Percentiles rank a stretch among this genome's conserved stretches.
Evolutionary conservation across 176 grass and related monocot genomes (phyloP).

Genomic region (Paspalum vaginatum): DNA sequence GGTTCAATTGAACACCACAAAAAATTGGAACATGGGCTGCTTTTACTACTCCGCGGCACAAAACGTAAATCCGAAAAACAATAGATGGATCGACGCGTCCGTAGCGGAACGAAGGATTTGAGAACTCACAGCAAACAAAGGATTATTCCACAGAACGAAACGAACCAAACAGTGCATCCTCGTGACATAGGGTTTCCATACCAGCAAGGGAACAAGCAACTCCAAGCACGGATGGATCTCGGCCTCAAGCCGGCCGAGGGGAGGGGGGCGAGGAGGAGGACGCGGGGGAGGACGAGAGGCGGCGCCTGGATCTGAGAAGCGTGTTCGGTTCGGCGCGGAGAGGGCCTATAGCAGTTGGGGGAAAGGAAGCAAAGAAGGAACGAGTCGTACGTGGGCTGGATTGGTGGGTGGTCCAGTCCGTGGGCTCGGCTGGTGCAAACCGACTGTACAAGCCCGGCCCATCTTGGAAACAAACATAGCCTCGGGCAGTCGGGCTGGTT

Average conservation of each 20-base stretch:
- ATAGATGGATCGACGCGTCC: neutral
- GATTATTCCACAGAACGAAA: neutral
- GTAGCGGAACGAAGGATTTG: neutral
- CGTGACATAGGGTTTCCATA: neutral
- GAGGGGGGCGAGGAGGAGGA: neutral
- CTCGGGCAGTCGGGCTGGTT: too few relatives aligned
- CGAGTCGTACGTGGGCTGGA: neutral
- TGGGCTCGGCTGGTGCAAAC: neutral
- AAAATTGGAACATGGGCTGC: neutral
- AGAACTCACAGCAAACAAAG: neutral
- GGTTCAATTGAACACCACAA: neutral
- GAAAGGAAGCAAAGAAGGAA: neutral
- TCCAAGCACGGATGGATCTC: neutral
- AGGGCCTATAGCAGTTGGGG: neutral
- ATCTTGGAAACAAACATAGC: neutral
- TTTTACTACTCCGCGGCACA: neutral
- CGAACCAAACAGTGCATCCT: neutral
- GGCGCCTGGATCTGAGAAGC: slow-evolving; percentile 21
- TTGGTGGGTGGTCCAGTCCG: neutral
- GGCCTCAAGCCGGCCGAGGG: neutral
- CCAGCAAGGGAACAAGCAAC: neutral
- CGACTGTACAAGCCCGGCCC: neutral
- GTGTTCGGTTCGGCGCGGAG: neutral
- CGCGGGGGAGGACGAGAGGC: neutral
- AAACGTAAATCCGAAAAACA: neutral